phyloP scores from a whole-genome alignment of 2,329 filamentous ascomycete genomes.

The Ascochyta koolunga region DNA sequence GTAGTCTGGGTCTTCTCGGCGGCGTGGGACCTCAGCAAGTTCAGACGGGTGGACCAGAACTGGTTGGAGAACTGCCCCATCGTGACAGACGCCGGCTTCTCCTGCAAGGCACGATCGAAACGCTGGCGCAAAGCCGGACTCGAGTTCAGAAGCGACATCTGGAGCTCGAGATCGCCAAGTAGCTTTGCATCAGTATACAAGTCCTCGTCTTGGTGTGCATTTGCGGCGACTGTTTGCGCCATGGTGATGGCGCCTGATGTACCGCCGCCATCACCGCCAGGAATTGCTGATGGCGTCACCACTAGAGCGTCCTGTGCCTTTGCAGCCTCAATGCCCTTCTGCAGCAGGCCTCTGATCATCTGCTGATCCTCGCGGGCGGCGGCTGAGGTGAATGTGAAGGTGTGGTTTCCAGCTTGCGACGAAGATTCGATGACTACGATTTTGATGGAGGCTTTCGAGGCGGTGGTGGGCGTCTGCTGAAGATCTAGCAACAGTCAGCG shows the following conservation, averaged over 20 bases:
- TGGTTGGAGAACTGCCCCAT: constrained; percentile 83
- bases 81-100: constrained; percentile 83
- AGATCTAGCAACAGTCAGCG: constrained; percentile 65
- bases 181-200: constrained; percentile 84
- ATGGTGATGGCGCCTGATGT: constrained; percentile 76
- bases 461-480: constrained; percentile 90
- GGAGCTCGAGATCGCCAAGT: constrained; percentile 78
- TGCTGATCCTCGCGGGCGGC: constrained; percentile 85
- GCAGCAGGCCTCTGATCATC: constrained; percentile 80
- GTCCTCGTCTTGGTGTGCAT: constrained; percentile 58
- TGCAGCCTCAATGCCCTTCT: constrained; percentile 72
- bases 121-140: constrained; percentile 78
- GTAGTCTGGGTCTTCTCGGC: constrained; percentile 86
- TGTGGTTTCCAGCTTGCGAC: constrained; percentile 70
- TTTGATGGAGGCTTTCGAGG: constrained; percentile 90
- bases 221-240: constrained; percentile 65
- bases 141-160: constrained; percentile 85
- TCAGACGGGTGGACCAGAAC: constrained; percentile 91
- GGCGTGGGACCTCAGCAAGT: constrained; percentile 85
- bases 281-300: constrained; percentile 38
- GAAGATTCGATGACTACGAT: constrained; percentile 75
- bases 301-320: constrained; percentile 58
- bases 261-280: constrained; percentile 22
- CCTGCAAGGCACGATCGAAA: constrained; percentile 81
- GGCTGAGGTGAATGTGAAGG: constrained; percentile 87